Evolutionary conservation across 2,329 filamentous ascomycete species (phyloP), one percentile per base, ranked within the genome.

Genomic region (Alternaria arbusti): DNA sequence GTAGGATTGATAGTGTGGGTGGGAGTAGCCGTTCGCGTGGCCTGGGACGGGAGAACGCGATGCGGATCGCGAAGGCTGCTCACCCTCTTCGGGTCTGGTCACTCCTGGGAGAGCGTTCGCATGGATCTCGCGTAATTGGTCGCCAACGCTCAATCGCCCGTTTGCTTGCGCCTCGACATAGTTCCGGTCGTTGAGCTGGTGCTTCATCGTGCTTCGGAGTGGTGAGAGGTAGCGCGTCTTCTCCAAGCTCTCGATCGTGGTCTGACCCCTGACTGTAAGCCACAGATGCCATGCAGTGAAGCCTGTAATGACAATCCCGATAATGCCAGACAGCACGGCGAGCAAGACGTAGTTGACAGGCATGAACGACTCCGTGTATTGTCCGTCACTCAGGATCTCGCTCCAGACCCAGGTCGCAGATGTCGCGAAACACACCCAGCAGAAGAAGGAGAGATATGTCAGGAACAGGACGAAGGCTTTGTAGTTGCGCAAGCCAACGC

Each of bases 221-320:
- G 93, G 93, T 10, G 91, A 93, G 8, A 97, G 86, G 80, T 99
- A 99, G 59, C 96, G 88, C 2, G 95, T 98, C 84, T 96, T 97
- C 81, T 99, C 96, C 63, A 99, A 84, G 73, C 91, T 97, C 79
- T 99, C 96, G 63, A 99, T 97, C 4, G 96, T 99, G 1, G 96
- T 99, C 80, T 96, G 90, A 4, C 93, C 93, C 25, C 87, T 87
- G 57, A 87, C 83, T 2, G 93, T 92, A 2, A 99, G 86, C 78
- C 91, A 88, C 59, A 98, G 86, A 83, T 99, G 96, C 94, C 96
- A 99, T 2, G 83, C 87, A 1, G 94, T 97, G 76, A 99, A 99
- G 0, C 92, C 93, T 12, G 90, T 90, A 20, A 99, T 85, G 1
- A 97, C 95, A 9, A 99, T 81, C 0, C 93, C 93, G 65, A 99